Evolutionary conservation across 257 asterid species (phyloP).

Genomic region (Gentiana macrophylla): DNA sequence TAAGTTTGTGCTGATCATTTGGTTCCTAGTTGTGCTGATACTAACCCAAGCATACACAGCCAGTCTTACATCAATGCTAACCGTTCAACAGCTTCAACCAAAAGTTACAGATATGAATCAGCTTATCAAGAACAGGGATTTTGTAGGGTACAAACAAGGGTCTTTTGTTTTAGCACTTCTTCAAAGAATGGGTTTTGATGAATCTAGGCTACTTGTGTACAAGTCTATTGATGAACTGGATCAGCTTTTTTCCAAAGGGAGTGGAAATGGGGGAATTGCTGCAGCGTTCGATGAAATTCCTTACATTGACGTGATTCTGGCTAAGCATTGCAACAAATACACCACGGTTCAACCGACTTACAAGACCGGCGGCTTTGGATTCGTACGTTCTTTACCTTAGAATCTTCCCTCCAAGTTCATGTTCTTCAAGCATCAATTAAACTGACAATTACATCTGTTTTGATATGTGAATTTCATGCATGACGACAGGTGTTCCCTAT

Average conservation of each 20-base stretch:
- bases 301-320: constrained; percentile 20
- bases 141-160: constrained; percentile 30
- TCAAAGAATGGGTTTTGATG: constrained; percentile 10
- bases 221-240: constrained; percentile 10
- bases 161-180: constrained; percentile 24
- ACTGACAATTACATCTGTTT: neutral
- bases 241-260: neutral
- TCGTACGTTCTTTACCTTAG: constrained; percentile 13
- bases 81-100: constrained; percentile 40
- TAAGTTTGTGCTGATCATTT: constrained; percentile 40
- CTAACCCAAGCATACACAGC: constrained; percentile 47
- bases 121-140: constrained; percentile 22
- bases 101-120: constrained; percentile 23
- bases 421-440: too few species aligned
- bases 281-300: constrained; percentile 35
- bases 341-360: constrained; percentile 18
- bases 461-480: neutral
- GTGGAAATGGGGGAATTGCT: constrained; percentile 1
- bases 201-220: constrained; percentile 12
- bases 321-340: constrained; percentile 17
- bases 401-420: neutral
- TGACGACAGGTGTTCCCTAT: constrained; percentile 30
- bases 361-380: constrained; percentile 27
- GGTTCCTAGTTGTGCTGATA: constrained; percentile 46
- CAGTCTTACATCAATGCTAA: constrained; percentile 43